A percentile compares a stretch with the other conserved stretches of the same genome.
Evolutionary conservation across 768 basidiomycete genomes (phyloP).

Genomic region (Mycena venus): DNA sequence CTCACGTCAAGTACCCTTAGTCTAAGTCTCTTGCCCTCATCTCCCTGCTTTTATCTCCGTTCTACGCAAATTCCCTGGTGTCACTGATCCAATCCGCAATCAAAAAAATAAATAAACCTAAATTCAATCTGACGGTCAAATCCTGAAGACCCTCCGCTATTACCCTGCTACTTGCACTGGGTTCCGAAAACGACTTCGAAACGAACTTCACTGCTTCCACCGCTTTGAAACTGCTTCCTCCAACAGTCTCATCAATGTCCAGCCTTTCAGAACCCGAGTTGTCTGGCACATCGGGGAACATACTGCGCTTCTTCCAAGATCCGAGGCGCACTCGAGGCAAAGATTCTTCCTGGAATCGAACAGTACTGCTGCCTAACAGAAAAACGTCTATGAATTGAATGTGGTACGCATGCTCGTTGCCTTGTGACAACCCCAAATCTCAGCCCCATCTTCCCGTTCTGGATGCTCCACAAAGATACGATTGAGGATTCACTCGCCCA

Average conservation of each 20-base stretch:
- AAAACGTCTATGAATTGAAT: background rate
- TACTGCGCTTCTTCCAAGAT: no score
- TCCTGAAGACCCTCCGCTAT: background rate
- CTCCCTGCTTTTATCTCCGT: background rate
- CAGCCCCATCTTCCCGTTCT: background rate
- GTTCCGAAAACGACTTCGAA: background rate
- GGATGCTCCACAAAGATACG: background rate
- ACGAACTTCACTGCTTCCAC: constrained; percentile 3
- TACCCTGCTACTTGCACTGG: background rate
- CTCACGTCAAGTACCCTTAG: no score
- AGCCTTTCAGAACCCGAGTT: no score
- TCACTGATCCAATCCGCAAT: no score
- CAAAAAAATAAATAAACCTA: no score
- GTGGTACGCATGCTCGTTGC: background rate
- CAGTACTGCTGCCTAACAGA: background rate
- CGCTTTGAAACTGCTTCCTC: background rate
- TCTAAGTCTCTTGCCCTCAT: no score
- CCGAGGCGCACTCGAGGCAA: no score
- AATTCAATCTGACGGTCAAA: background rate
- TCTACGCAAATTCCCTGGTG: background rate
- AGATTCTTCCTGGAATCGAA: no score
- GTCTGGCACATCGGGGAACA: no score
- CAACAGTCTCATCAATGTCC: background rate
- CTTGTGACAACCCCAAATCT: background rate
- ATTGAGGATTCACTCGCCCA: no score